Percentiles rank a stretch among this genome's conserved stretches.
Evolutionary conservation across 768 basidiomycete species (phyloP).

Genomic region (Lactarius evosmus): DNA sequence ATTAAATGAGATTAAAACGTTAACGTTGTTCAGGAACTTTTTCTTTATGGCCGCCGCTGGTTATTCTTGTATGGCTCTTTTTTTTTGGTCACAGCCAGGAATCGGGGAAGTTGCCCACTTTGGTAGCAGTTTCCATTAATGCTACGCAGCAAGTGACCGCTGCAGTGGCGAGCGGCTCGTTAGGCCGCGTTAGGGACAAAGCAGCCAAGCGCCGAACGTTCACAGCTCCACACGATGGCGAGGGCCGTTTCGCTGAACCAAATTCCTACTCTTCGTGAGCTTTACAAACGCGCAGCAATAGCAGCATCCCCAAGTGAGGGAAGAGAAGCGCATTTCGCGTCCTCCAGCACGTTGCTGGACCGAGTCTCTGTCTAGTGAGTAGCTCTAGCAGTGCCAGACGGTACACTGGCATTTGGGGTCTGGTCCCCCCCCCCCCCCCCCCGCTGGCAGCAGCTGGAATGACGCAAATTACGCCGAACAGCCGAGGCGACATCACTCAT

Average conservation of each 20-base stretch:
- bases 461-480: slow-evolving; percentile 30
- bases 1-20: slow-evolving; percentile 5
- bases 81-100: neutral
- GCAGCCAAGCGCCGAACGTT: neutral
- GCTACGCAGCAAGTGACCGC: neutral
- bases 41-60: neutral
- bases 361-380: slow-evolving; percentile 69
- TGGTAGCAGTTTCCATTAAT: neutral
- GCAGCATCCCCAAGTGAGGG: slow-evolving; percentile 32
- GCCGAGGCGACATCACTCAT: slow-evolving; percentile 77
- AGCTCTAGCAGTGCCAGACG: neutral
- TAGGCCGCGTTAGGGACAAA: neutral
- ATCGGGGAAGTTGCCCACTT: neutral
- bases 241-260: slow-evolving; percentile 38
- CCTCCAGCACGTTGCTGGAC: slow-evolving; percentile 43
- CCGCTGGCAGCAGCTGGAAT: no score
- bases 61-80: neutral
- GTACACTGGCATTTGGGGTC: neutral
- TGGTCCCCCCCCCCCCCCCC: neutral
- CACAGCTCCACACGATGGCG: slow-evolving; percentile 2
- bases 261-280: slow-evolving; percentile 54
- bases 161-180: neutral
- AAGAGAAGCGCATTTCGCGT: slow-evolving; percentile 38
- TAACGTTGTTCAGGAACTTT: neutral
- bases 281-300: slow-evolving; percentile 48